phyloP scores from a whole-genome alignment of 2,329 filamentous ascomycete genomes.

The Cryphonectria naterciae region DNA sequence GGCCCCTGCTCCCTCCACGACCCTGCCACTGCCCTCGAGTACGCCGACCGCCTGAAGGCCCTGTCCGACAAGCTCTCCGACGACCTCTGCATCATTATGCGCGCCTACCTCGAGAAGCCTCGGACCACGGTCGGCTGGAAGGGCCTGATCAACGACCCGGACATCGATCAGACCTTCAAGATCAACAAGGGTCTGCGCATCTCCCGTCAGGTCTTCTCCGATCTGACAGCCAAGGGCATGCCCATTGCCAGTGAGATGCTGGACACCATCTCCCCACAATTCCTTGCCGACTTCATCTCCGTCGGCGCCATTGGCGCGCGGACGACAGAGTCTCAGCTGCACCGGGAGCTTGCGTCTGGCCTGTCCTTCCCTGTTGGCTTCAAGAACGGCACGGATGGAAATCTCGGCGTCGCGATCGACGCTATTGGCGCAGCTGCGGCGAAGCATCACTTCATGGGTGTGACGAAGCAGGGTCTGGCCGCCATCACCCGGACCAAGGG shows the following conservation, averaged over 20 bases:
- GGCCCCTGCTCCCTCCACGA: conserved; percentile 98
- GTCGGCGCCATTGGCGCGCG: conserved; percentile 94
- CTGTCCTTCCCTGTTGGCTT: conserved; percentile 97
- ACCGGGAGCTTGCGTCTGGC: conserved; percentile 92
- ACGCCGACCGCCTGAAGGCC: conserved; percentile 76
- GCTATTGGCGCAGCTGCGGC: conserved; percentile 85
- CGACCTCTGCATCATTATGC: conserved; percentile 94
- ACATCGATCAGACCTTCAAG: conserved; percentile 95
- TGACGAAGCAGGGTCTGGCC: conserved; percentile 95
- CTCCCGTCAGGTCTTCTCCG: conserved; percentile 90
- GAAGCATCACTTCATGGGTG: conserved; percentile 97
- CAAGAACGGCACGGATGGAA: conserved; percentile 98
- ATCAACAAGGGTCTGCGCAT: conserved; percentile 98
- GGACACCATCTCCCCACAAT: conserved; percentile 97
- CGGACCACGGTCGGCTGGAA: conserved; percentile 99
- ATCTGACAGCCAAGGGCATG: conserved; percentile 85
- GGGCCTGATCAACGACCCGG: conserved; percentile 97
- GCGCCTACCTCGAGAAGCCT: conserved; percentile 98
- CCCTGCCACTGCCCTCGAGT: conserved; percentile 84
- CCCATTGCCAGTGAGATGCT: conserved; percentile 98
- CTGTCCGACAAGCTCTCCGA: conserved; percentile 78
- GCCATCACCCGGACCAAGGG: conserved; percentile 92
- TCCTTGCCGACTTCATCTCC: conserved; percentile 92
- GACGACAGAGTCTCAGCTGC: conserved; percentile 94
- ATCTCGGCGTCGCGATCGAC: conserved; percentile 88